Conservation (phyloP, 805 yeast genomes). For the Starmera caribaea region DNA sequence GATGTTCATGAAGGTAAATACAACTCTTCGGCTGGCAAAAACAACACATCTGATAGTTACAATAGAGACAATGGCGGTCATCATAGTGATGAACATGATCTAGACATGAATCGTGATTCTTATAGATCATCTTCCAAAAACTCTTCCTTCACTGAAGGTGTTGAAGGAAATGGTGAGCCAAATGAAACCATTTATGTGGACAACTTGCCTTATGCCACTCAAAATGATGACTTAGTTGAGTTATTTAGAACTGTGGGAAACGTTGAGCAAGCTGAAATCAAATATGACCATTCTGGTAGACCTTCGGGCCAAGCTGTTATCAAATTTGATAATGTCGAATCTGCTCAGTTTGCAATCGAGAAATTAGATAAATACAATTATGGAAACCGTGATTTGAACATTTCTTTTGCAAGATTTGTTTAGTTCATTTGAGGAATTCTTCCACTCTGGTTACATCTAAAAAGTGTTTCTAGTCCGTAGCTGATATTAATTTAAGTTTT, state of each 20-base stretch:
- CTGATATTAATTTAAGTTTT: too few relatives aligned
- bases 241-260: slow-evolving; percentile 78
- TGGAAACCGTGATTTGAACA: slow-evolving; percentile 66
- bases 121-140: slow-evolving; percentile 19
- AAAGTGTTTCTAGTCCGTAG: too few relatives aligned
- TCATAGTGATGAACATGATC: slow-evolving; percentile 6
- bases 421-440: too few relatives aligned
- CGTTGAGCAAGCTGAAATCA: slow-evolving; percentile 70
- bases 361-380: slow-evolving; percentile 74
- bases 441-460: too few relatives aligned
- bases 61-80: slow-evolving; percentile 7
- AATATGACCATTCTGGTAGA: slow-evolving; percentile 48
- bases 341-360: slow-evolving; percentile 66
- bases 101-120: not conserved
- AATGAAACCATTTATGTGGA: slow-evolving; percentile 56
- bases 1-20: slow-evolving; percentile 72
- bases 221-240: slow-evolving; percentile 73
- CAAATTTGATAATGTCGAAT: slow-evolving; percentile 52
- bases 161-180: slow-evolving; percentile 49
- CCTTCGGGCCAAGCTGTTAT: slow-evolving; percentile 85
- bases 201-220: slow-evolving; percentile 87
- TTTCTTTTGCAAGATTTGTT: slow-evolving; percentile 51
- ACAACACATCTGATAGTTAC: not conserved
- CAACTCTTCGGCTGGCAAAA: slow-evolving; percentile 7
- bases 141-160: slow-evolving; percentile 57